Percentiles rank a stretch among this genome's conserved stretches.
phyloP scores from a whole-genome alignment of 1,139 yeast species.

The Geotrichum carabidarum region DNA sequence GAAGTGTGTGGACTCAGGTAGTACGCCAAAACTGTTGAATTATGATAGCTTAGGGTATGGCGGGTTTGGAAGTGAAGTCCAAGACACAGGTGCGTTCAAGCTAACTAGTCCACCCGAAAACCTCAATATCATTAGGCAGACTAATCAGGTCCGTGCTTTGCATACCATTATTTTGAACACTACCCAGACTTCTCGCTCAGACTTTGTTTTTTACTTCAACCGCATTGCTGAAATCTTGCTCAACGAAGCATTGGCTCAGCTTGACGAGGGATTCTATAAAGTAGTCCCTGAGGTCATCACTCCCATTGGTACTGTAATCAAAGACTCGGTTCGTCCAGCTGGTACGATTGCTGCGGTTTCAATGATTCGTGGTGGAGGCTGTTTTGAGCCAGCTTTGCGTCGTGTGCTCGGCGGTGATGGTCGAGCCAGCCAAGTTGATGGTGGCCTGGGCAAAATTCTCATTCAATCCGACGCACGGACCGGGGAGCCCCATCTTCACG shows the following conservation, averaged over 20 bases:
- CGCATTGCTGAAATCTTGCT: constrained; percentile 68
- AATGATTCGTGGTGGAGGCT: constrained; percentile 86
- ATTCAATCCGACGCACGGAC: constrained; percentile 84
- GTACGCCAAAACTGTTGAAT: neutral
- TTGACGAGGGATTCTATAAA: constrained; percentile 29
- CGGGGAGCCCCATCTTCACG: constrained; percentile 90
- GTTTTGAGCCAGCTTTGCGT: constrained; percentile 67
- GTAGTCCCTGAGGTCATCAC: constrained; percentile 42
- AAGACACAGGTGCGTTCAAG: neutral
- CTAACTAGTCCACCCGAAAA: constrained; percentile 16
- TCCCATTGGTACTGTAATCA: constrained; percentile 40
- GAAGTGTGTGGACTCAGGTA: constrained; percentile 21
- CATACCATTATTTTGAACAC: constrained; percentile 56
- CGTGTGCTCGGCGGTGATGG: constrained; percentile 11
- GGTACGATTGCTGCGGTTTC: constrained; percentile 65
- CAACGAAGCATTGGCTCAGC: constrained; percentile 57
- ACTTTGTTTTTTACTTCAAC: constrained; percentile 80
- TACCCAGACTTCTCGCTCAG: constrained; percentile 55
- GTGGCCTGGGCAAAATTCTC: constrained; percentile 66
- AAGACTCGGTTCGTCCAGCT: constrained; percentile 42
- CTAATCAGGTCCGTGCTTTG: constrained; percentile 68
- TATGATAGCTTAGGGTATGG: neutral
- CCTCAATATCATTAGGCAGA: constrained; percentile 44
- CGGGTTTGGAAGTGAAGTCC: neutral
- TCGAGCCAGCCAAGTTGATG: neutral